These are phyloP conservation scores for Lasiosphaeria hispida DNA, from an alignment of 495 filamentous ascomycete genomes.

Conservation along the genomic window DNA sequence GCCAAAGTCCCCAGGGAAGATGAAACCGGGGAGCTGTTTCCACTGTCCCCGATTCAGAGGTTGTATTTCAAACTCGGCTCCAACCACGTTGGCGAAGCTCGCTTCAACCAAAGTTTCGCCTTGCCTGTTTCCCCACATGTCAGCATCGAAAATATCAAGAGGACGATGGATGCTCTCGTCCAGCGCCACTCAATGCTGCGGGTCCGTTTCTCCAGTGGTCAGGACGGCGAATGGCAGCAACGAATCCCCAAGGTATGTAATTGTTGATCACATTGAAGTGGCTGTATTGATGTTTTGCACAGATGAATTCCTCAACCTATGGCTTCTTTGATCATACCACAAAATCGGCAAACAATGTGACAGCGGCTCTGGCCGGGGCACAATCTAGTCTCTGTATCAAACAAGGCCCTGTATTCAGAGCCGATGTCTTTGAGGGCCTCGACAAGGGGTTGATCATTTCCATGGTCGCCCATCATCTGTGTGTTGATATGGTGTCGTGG, in stretches of 20 bases:
- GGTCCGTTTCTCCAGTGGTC: slow-evolving; percentile 42
- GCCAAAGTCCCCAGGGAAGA: slow-evolving; percentile 21
- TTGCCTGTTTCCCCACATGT: slow-evolving; percentile 44
- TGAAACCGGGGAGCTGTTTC: slow-evolving; percentile 47
- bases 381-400: slow-evolving; percentile 22
- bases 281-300: slow-evolving; percentile 5
- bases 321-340: slow-evolving; percentile 18
- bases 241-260: slow-evolving; percentile 17
- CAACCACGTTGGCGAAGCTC: slow-evolving; percentile 43
- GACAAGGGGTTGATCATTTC: slow-evolving; percentile 40
- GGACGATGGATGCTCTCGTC: slow-evolving; percentile 49
- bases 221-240: slow-evolving; percentile 26
- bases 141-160: slow-evolving; percentile 33
- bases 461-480: slow-evolving; percentile 56
- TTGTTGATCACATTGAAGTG: neutral
- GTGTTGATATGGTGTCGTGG: slow-evolving; percentile 63
- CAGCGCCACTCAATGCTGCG: slow-evolving; percentile 61
- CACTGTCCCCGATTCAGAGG: slow-evolving; percentile 58
- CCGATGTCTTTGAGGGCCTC: slow-evolving; percentile 39
- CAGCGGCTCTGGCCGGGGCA: slow-evolving; percentile 11
- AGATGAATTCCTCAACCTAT: slow-evolving; percentile 22
- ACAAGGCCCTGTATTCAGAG: slow-evolving; percentile 42
- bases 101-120: slow-evolving; percentile 63
- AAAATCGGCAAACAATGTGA: slow-evolving; percentile 9
- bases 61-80: slow-evolving; percentile 53